Conservation (phyloP, 306 rosid species). For the Medicago truncatula region DNA sequence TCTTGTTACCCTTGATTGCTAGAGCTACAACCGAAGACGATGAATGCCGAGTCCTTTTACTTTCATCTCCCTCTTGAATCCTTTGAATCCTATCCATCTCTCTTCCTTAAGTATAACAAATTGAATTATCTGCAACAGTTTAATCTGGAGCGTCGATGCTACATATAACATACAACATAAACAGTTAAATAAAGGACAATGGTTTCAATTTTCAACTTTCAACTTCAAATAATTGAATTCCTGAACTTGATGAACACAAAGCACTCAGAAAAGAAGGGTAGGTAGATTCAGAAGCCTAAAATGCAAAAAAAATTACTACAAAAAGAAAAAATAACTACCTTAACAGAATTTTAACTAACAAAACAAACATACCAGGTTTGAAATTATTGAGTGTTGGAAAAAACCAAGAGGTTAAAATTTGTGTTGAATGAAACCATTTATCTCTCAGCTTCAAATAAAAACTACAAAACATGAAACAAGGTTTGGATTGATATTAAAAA, state of each 20-base stretch:
- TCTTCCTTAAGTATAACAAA: conserved; percentile 23
- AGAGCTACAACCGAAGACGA: conserved; percentile 62
- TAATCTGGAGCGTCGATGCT: background rate
- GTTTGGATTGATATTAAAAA: background rate
- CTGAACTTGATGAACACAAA: conserved; percentile 2
- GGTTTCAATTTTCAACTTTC: conserved; percentile 31
- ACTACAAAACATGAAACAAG: background rate
- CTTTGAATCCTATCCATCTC: conserved; percentile 54
- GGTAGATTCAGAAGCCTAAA: conserved; percentile 30
- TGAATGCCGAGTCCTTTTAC: conserved; percentile 42
- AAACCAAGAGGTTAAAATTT: conserved; percentile 14
- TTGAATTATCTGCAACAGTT: conserved; percentile 34
- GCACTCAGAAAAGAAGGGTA: background rate
- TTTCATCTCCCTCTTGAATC: conserved; percentile 42
- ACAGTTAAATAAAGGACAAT: conserved; percentile 13
- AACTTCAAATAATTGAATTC: conserved; percentile 33
- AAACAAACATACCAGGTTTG: conserved; percentile 23
- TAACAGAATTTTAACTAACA: conserved; percentile 29
- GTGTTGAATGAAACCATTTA: conserved; percentile 6
- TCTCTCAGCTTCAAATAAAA: background rate
- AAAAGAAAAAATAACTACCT: background rate
- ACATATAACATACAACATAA: background rate
- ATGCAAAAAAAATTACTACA: background rate
- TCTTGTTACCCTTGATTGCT: conserved; percentile 80
- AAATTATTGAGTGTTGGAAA: background rate